These are phyloP conservation scores for Saraca asoca DNA, from an alignment of 331 rosid genomes.

Conservation along the genomic window DNA sequence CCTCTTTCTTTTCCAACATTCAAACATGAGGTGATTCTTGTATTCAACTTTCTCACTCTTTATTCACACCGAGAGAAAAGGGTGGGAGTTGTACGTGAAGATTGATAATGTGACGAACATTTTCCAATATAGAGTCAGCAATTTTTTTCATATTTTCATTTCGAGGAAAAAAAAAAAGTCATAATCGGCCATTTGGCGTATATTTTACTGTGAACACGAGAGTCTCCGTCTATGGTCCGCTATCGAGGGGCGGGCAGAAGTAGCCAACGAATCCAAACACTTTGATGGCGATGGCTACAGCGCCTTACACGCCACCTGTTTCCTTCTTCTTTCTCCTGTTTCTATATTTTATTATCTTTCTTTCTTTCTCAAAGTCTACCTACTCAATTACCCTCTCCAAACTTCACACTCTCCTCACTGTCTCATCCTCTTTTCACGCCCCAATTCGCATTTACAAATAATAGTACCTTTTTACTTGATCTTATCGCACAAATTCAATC, in stretches of 20 bases:
- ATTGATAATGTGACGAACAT: too few relatives aligned
- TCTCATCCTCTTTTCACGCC: constrained; percentile 6
- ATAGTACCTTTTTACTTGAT: not conserved
- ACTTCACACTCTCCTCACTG: constrained; percentile 1
- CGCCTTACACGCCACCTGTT: constrained; percentile 36
- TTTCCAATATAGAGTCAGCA: too few relatives aligned
- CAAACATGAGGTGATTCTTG: too few relatives aligned
- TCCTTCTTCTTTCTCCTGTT: not conserved
- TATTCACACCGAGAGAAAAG: too few relatives aligned
- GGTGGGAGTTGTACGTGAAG: too few relatives aligned
- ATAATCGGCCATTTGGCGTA: too few relatives aligned
- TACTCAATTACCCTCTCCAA: constrained; percentile 6
- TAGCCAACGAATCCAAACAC: constrained; percentile 4
- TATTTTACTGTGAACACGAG: not conserved
- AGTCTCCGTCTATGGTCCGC: constrained; percentile 29
- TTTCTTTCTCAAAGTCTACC: not conserved
- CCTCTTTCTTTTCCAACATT: too few relatives aligned
- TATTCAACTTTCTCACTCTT: too few relatives aligned
- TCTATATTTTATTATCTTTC: not conserved
- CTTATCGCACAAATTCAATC: too few relatives aligned
- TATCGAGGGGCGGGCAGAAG: constrained; percentile 26
- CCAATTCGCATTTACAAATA: not conserved
- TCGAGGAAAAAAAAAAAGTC: too few relatives aligned
- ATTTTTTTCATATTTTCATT: too few relatives aligned
- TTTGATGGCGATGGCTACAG: constrained; percentile 45